Conservation (phyloP, 23 red algal genomes). For the Gracilariopsis chorda region DNA sequence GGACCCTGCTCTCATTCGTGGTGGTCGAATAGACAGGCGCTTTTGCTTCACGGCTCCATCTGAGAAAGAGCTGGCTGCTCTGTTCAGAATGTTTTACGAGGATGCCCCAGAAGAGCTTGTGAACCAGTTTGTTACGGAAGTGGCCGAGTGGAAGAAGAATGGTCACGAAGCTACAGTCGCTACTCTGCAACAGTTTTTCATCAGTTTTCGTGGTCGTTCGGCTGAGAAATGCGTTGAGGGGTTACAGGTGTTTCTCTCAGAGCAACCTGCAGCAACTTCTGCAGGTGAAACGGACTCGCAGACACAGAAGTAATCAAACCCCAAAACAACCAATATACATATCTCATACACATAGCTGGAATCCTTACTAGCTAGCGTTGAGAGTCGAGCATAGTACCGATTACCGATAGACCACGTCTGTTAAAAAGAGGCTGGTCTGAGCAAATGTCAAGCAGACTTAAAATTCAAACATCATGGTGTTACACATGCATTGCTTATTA, state of each 20-base stretch:
- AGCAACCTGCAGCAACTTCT: background rate
- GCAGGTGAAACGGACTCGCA: no score
- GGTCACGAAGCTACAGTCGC: background rate
- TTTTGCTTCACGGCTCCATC: background rate
- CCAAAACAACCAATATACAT: no score
- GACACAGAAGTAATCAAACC: no score
- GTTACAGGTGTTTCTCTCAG: background rate
- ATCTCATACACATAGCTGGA: no score
- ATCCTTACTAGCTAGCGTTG: no score
- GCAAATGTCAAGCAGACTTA: no score
- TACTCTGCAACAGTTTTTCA: conserved; percentile 44
- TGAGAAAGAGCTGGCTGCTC: background rate
- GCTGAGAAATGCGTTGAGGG: background rate
- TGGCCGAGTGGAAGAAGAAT: background rate
- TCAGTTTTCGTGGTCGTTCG: background rate
- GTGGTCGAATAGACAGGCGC: conserved; percentile 36
- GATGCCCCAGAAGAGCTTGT: background rate
- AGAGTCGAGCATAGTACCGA: no score
- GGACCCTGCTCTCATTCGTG: conserved; percentile 58
- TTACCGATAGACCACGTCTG: no score
- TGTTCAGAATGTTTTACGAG: conserved; percentile 50
- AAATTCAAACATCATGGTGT: no score
- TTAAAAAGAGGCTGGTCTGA: no score
- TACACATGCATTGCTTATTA: no score
- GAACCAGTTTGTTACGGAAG: background rate